phyloP scores from a whole-genome alignment of 2,329 filamentous ascomycete genomes.

The Fusarium hostae region DNA sequence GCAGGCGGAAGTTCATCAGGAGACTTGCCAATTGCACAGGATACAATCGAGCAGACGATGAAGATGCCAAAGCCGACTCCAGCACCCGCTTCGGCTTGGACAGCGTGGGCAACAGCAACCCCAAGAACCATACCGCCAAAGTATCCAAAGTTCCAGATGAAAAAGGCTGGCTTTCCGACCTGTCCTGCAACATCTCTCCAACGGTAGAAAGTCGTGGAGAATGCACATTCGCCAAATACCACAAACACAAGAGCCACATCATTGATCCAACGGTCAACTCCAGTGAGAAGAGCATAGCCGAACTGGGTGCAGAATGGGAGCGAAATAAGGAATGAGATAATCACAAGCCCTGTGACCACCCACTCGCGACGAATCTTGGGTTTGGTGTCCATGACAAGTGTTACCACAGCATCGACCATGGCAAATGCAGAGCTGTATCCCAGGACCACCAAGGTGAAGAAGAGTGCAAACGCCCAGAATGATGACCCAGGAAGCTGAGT shows the following conservation, averaged over 20 bases:
- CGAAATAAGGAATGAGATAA: slow-evolving; percentile 64
- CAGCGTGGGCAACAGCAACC: slow-evolving; percentile 60
- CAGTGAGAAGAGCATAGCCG: slow-evolving; percentile 65
- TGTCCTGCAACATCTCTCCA: slow-evolving; percentile 60
- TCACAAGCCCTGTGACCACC: slow-evolving; percentile 61
- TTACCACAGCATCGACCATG: slow-evolving; percentile 67
- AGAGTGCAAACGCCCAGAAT: slow-evolving; percentile 68
- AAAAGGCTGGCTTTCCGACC: slow-evolving; percentile 56
- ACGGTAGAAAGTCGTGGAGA: slow-evolving; percentile 63
- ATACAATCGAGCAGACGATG: slow-evolving; percentile 52
- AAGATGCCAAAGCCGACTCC: slow-evolving; percentile 65
- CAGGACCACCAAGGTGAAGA: slow-evolving; percentile 68
- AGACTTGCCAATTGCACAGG: slow-evolving; percentile 55
- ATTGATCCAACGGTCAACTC: slow-evolving; percentile 67
- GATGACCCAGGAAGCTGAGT: slow-evolving; percentile 67
- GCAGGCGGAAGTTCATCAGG: slow-evolving; percentile 54
- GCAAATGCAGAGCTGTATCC: slow-evolving; percentile 69
- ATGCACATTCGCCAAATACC: slow-evolving; percentile 63
- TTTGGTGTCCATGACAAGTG: slow-evolving; percentile 63
- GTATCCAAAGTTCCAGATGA: slow-evolving; percentile 62
- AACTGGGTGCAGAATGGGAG: slow-evolving; percentile 68
- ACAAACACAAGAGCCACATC: slow-evolving; percentile 66
- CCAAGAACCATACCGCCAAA: slow-evolving; percentile 64
- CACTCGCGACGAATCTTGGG: slow-evolving; percentile 49
- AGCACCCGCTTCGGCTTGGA: slow-evolving; percentile 58